Base-by-base conservation (phyloP, 2,329 filamentous ascomycete genomes). In the Thermoascus crustaceus region DNA sequence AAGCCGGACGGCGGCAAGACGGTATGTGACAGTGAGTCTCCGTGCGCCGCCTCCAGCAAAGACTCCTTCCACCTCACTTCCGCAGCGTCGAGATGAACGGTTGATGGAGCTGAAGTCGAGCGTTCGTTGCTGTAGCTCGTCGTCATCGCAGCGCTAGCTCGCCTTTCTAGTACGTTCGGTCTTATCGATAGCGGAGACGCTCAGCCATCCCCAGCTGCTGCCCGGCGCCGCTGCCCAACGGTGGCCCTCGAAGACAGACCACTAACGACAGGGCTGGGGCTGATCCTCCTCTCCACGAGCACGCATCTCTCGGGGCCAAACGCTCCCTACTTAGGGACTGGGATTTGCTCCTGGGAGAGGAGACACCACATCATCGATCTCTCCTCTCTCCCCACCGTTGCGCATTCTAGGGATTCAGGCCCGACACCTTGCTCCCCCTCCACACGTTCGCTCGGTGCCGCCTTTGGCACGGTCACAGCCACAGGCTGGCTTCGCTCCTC, bases 11-110 rank as follows among this genome's bases (percentile, higher is more conserved):
- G 14, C n/a, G 16, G 14, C 13, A 7, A 16, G 26, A 17, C 10
- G 13, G 26, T 29, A 29, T 29, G 26, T 29, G 26, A 29, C 26
- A 16, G 26, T n/a, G n/a, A n/a, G n/a, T n/a, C n/a, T n/a, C n/a
- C n/a, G n/a, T n/a, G n/a, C n/a, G n/a, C n/a, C n/a, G n/a, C n/a
- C n/a, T n/a, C n/a, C n/a, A n/a, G n/a, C n/a, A n/a, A n/a, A n/a
- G n/a, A n/a, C n/a, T n/a, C n/a, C n/a, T n/a, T n/a, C n/a, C n/a
- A n/a, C 22, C 22, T 24, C 22, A 24, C 22, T 7, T 14, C 26
- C 13, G 8, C 13, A 6, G 7, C 26, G 29, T n/a, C 29, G 29
- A n/a, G 29, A 31, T 31, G n/a, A n/a, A n/a, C n/a, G n/a, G n/a
- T n/a, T n/a, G n/a, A n/a, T n/a, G n/a, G n/a, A n/a, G n/a, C n/a